A percentile compares a stretch with the other conserved stretches of the same genome.
Conservation (phyloP, 805 yeast species). For the Lachancea fermentati region DNA sequence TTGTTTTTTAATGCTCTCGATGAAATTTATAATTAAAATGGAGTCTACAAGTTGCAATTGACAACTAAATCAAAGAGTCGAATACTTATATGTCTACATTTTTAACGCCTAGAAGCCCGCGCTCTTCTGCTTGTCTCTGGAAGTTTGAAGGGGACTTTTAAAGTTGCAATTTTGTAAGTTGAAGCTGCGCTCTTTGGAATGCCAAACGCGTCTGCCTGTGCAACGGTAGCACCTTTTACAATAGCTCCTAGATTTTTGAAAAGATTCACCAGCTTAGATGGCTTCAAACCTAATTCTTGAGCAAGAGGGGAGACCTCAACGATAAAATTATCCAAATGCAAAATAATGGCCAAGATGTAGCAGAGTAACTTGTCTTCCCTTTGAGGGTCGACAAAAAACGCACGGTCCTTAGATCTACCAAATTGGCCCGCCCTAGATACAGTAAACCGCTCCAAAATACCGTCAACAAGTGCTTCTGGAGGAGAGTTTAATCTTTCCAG, state of each 20-base stretch:
- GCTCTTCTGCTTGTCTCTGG: constrained; percentile 78
- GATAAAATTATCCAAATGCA: constrained; percentile 71
- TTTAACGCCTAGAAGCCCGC: constrained; percentile 30
- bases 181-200: constrained; percentile 54
- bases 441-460: constrained; percentile 67
- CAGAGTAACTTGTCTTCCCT: constrained; percentile 83
- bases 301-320: constrained; percentile 79
- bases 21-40: too few species aligned
- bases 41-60: neutral
- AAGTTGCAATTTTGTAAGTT: constrained; percentile 70
- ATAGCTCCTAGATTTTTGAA: constrained; percentile 79
- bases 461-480: constrained; percentile 68
- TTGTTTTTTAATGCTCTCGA: neutral
- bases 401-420: constrained; percentile 70
- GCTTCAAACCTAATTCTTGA: constrained; percentile 75
- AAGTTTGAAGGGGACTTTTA: constrained; percentile 82
- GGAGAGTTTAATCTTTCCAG: constrained; percentile 59
- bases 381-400: constrained; percentile 80
- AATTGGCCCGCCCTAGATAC: constrained; percentile 54
- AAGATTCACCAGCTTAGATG: constrained; percentile 60
- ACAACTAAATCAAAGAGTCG: neutral
- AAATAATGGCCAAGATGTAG: constrained; percentile 61
- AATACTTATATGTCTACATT: neutral
- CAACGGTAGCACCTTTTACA: constrained; percentile 62
- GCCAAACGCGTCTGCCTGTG: constrained; percentile 72